Base-by-base conservation (phyloP, 352 stramenopile species). In the Halophytophthora batemanensis region DNA sequence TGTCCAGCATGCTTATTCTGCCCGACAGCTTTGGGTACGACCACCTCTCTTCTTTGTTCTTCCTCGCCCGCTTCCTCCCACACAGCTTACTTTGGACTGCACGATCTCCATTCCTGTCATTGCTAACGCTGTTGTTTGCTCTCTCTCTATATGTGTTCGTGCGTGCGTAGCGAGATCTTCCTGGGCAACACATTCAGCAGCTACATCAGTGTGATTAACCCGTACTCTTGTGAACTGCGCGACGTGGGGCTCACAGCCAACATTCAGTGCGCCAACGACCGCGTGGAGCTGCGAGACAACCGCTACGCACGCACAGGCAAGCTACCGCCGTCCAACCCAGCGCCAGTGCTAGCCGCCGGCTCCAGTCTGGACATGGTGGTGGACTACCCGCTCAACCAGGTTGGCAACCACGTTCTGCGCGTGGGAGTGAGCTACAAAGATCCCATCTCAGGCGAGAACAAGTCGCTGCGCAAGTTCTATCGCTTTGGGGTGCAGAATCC, bases 161-260 rank as follows among this genome's bases (percentile, higher is more conserved):
- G 42, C 17, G n/a, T 43, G 52, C 0, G 41, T 45, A 94, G 84
- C 23, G 88, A 96, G 61, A 97, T 97, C 43, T 97, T 96, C 54
- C 66, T 95, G 44, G 88, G 88, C 57, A 94, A 97, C 68, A 95
- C 82, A 18, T 97, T 97, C 56, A 95, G 83, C 69, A 95, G 86
- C 66, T 97, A 96, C 68, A 95, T 97, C 64, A 93, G 77, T 50
- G 87, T 97, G 17, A 90, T 96, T 47, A 97, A 97, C 64, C 84
- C 86, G 48, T 94, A 89, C 61, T 71, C 76, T 31, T 92, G 77
- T 22, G 78, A 91, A 17, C 42, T 94, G 21, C 71, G 77, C 12
- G 77, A 94, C 53, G 84, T 94, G 6, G 72, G 78, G 1, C 59
- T 94, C 6, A 88, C 77, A 4, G 82, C 78, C 22, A 96, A 92